phyloP scores from a whole-genome alignment of 75 land plant genomes.

The Larix kaempferi region DNA sequence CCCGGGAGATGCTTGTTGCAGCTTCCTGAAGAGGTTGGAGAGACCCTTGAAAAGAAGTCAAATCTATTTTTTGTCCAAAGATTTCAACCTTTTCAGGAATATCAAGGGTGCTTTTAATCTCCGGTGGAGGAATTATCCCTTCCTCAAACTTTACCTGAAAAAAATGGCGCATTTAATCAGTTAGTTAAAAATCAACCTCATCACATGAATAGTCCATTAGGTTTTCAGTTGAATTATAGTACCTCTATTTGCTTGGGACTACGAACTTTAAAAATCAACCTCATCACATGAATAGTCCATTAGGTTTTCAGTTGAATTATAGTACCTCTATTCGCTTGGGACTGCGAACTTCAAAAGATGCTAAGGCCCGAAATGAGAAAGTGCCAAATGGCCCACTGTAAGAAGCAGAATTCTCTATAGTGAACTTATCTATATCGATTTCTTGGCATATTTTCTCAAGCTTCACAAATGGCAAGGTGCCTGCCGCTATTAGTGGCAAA shows the following conservation, averaged over 20 bases:
- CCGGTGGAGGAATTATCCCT: constrained; percentile 53
- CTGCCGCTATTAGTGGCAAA: constrained; percentile 56
- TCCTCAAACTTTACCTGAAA: constrained; percentile 68
- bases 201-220: not conserved
- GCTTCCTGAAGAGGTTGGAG: constrained; percentile 44
- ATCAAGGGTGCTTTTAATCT: constrained; percentile 39
- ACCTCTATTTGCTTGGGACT: constrained; percentile 69
- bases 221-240: not conserved
- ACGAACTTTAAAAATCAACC: constrained; percentile 47
- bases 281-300: not conserved
- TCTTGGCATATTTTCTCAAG: constrained; percentile 43
- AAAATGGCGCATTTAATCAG: not conserved
- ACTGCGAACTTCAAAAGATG: constrained; percentile 63
- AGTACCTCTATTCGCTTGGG: constrained; percentile 65
- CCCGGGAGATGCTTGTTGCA: constrained; percentile 35
- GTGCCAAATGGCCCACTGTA: constrained; percentile 47
- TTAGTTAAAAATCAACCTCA: not conserved
- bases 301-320: not conserved
- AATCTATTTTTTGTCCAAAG: constrained; percentile 49
- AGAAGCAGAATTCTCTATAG: constrained; percentile 47
- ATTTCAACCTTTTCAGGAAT: constrained; percentile 47
- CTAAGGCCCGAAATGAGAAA: constrained; percentile 58
- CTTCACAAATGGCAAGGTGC: constrained; percentile 39
- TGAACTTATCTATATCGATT: constrained; percentile 30
- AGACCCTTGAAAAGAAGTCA: constrained; percentile 35